These are phyloP conservation scores for Rhodotorula graminis DNA, from an alignment of 768 basidiomycete genomes.

Conservation along the genomic window DNA sequence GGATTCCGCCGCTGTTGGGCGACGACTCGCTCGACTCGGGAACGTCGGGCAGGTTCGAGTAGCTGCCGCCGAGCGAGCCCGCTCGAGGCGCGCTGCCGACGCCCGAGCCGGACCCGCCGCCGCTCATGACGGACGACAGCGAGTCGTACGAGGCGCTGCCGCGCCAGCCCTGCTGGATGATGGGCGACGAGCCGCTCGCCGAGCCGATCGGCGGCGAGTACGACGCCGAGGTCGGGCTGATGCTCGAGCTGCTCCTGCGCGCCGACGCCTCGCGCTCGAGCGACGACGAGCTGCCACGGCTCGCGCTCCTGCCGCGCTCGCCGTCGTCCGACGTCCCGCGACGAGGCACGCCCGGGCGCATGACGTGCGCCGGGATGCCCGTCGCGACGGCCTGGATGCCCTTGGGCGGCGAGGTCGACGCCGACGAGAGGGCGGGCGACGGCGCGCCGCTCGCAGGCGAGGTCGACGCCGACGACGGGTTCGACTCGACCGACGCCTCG, in stretches of 20 bases:
- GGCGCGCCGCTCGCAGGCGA: neutral
- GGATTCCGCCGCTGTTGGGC: neutral
- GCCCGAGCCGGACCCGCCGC: neutral
- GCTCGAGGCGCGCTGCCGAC: neutral
- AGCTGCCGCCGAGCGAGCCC: neutral
- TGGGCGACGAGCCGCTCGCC: constrained; percentile 1
- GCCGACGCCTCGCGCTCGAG: constrained; percentile 32
- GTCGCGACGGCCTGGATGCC: constrained; percentile 28
- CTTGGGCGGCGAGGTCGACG: neutral
- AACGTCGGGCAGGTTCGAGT: constrained; percentile 10
- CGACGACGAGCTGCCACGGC: constrained; percentile 25
- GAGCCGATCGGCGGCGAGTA: constrained; percentile 21
- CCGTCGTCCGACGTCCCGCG: constrained; percentile 11
- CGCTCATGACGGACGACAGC: constrained; percentile 18
- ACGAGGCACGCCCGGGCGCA: neutral
- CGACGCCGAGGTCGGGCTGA: constrained; percentile 20
- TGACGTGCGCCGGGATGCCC: constrained; percentile 31
- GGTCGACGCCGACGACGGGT: constrained; percentile 1
- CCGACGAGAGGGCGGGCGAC: neutral
- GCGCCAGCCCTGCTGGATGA: constrained; percentile 18
- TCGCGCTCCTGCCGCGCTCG: constrained; percentile 29
- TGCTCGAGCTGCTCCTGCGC: constrained; percentile 20
- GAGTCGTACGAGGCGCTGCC: constrained; percentile 26
- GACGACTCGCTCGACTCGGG: constrained; percentile 25
- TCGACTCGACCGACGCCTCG: constrained; percentile 23